A percentile compares a stretch with the other conserved stretches of the same genome.
Conservation (phyloP, 805 yeast species). For the Kuraishia piskuri region DNA sequence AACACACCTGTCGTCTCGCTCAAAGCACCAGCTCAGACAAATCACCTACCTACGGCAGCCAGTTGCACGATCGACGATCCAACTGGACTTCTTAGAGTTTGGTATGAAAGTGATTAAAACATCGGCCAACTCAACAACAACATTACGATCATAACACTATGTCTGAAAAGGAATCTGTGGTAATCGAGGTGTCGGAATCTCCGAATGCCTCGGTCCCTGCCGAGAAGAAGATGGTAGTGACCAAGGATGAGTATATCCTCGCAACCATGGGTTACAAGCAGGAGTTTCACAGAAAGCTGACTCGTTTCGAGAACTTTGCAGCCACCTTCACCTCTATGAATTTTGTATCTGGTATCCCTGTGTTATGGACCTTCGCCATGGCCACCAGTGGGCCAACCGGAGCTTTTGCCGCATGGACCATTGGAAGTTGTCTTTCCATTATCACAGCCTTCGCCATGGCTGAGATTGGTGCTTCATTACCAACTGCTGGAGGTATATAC, state of each 20-base stretch:
- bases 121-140: background rate
- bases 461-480: conserved; percentile 54
- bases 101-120: background rate
- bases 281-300: background rate
- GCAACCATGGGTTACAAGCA: background rate
- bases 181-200: background rate
- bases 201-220: background rate
- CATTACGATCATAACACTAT: background rate
- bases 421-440: conserved; percentile 11
- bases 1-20: background rate
- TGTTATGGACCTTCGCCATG: background rate
- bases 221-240: background rate
- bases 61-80: background rate
- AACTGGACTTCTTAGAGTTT: background rate
- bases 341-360: background rate
- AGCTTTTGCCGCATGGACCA: background rate
- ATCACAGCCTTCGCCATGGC: conserved; percentile 51
- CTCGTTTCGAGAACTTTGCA: background rate
- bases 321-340: background rate
- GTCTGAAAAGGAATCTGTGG: background rate
- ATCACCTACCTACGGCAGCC: no score
- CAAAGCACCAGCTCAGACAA: no score
- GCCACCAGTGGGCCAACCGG: background rate
- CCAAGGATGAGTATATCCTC: background rate
- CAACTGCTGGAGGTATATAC: conserved; percentile 65